Percentiles rank a stretch among this genome's conserved stretches.
phyloP scores from a whole-genome alignment of 1,284 basidiomycete species.

The Moesziomyces sp. region DNA sequence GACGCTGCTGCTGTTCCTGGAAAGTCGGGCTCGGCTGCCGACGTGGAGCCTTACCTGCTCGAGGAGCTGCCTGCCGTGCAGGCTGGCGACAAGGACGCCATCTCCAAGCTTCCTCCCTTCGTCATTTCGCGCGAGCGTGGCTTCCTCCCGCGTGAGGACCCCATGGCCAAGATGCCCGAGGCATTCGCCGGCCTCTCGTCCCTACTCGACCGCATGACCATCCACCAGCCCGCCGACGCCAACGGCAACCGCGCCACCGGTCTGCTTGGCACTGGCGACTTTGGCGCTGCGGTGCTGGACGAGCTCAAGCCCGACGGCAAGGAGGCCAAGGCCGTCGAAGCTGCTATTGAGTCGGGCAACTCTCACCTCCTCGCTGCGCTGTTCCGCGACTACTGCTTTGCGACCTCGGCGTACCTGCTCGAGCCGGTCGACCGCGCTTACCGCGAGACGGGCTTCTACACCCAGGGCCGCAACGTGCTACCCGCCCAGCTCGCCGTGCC shows the following conservation, averaged over 20 bases:
- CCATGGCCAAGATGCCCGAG: constrained; percentile 47
- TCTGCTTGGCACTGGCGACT: constrained; percentile 59
- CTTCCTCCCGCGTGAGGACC: constrained; percentile 58
- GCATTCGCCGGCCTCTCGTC: constrained; percentile 49
- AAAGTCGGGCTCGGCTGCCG: constrained; percentile 2
- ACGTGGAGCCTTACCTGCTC: constrained; percentile 54
- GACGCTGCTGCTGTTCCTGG: constrained; percentile 27
- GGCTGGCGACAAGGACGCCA: constrained; percentile 32
- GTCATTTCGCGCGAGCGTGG: constrained; percentile 52
- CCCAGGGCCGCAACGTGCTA: constrained; percentile 47
- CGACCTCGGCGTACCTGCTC: constrained; percentile 61
- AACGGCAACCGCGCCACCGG: constrained; percentile 48
- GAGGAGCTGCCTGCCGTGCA: constrained; percentile 44
- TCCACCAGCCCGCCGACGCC: constrained; percentile 54
- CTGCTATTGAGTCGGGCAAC: constrained; percentile 40
- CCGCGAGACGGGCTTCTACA: constrained; percentile 56
- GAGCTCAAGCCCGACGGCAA: constrained; percentile 48
- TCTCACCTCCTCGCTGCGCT: constrained; percentile 60
- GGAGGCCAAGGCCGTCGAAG: constrained; percentile 44
- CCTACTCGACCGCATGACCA: constrained; percentile 63
- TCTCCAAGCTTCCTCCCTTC: constrained; percentile 51
- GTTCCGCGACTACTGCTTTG: constrained; percentile 65
- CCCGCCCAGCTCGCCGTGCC: constrained; percentile 57
- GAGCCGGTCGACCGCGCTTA: constrained; percentile 60
- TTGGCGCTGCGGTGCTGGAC: constrained; percentile 57